Conservation (phyloP, 257 asterid genomes). For the Plantago elongata region DNA sequence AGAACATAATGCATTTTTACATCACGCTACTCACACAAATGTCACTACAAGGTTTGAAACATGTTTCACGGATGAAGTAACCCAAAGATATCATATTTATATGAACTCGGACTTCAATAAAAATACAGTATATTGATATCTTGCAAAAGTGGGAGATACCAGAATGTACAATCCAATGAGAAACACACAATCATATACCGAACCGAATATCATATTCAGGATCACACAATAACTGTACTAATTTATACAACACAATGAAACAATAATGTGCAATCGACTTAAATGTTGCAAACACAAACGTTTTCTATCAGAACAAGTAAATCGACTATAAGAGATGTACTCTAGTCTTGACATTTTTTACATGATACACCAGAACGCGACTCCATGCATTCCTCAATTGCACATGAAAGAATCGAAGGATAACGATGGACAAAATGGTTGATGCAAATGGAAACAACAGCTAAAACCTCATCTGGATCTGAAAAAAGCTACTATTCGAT, state of each 20-base stretch:
- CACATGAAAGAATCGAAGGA: slow-evolving; percentile 27
- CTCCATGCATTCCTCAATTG: slow-evolving; percentile 29
- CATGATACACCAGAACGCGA: slow-evolving; percentile 46
- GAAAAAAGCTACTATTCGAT: slow-evolving; percentile 7
- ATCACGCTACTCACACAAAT: too few relatives aligned
- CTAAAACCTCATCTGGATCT: slow-evolving; percentile 2
- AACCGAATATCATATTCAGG: slow-evolving; percentile 8
- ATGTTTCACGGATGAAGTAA: too few relatives aligned
- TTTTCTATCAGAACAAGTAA: slow-evolving; percentile 22
- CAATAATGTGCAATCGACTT: slow-evolving; percentile 8
- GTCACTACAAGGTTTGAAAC: too few relatives aligned
- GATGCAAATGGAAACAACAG: slow-evolving; percentile 26
- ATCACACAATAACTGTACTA: slow-evolving; percentile 1
- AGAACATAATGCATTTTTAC: too few relatives aligned
- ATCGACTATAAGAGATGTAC: slow-evolving; percentile 23
- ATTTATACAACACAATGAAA: slow-evolving; percentile 4
- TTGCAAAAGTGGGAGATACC: too few relatives aligned
- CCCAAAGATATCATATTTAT: too few relatives aligned
- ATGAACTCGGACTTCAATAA: too few relatives aligned
- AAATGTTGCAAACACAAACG: slow-evolving; percentile 21
- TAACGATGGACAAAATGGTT: slow-evolving; percentile 23
- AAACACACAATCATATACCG: background rate
- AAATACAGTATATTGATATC: too few relatives aligned
- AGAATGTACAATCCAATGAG: slow-evolving; percentile 3
- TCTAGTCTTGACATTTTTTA: slow-evolving; percentile 24